Base-by-base conservation (phyloP, 208 protist species). In the Sergeia podlipaevii region DNA sequence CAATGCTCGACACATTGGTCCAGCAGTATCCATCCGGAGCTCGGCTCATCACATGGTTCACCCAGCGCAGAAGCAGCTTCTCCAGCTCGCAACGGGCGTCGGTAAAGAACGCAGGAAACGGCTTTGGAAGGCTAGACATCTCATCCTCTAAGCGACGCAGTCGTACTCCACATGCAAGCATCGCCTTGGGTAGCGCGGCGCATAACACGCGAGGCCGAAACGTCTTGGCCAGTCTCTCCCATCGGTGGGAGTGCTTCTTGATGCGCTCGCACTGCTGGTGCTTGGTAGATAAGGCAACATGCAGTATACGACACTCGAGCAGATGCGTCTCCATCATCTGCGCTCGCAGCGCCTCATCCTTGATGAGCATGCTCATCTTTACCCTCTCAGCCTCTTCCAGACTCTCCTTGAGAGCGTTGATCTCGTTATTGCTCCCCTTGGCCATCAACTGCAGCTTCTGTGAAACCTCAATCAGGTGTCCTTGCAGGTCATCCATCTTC, bases 151-250 rank as follows among this genome's bases (percentile, higher is more conserved):
- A 60, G 24, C 36, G 57, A 27, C 67, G 54, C 26, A 92, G 61
- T 4, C 56, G 18, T 13, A 52, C 17, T 8, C 44, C 71, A 17
- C 57, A 8, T 24, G 53, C 49, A 59, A 74, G 70, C 27, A 89
- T 36, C 18, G 53, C 15, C 13, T 47, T 8, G 10, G 85, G 64
- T 26, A 92, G 48, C 4, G 56, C 13, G 0, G 61, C 62, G 57
- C 66, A 87, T 8, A 56, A 47, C 26, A 48, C 29, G 8, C 37
- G 29, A 7, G 68, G 80, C 5, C 80, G 77, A 44, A 85, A 84
- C 26, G 85, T 89, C 63, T 93, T 93, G 15, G 85, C 85, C 15
- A 80, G 47, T 11, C 85, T 74, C 60, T 89, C 76, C 85, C 85
- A 93, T 11, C 85, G 74, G 38, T 51, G 58, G 13, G 67, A 45